Evolutionary conservation across 345 rosid species (phyloP).

Genomic region (Salix arbutifolia): DNA sequence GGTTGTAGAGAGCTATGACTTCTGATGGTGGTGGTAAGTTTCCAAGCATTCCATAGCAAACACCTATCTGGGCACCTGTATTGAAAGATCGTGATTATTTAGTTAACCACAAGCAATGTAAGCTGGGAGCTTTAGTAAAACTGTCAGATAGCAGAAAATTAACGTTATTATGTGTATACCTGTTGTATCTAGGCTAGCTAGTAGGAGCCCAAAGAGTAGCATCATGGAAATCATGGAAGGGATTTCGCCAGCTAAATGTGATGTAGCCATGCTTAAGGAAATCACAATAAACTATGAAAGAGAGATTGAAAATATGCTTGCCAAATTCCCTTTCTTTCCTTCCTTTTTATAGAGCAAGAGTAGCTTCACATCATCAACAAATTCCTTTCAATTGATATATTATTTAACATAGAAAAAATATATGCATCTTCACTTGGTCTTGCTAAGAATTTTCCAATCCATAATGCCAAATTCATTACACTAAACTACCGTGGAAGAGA

Average conservation of each 20-base stretch:
- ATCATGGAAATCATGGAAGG: not conserved
- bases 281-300: not conserved
- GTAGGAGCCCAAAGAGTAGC: constrained; percentile 10
- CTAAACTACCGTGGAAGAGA: not conserved
- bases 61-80: constrained; percentile 20
- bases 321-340: not conserved
- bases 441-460: no score
- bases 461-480: not conserved
- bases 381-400: no score
- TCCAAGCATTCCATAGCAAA: constrained; percentile 28
- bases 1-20: constrained; percentile 44
- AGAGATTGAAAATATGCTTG: not conserved
- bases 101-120: not conserved
- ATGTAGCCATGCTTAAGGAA: not conserved
- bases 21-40: constrained; percentile 45
- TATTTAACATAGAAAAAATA: no score
- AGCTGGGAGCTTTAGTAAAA: not conserved
- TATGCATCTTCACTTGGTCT: no score
- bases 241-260: not conserved
- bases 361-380: no score
- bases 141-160: not conserved
- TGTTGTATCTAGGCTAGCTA: constrained; percentile 13
- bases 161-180: not conserved
- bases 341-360: not conserved
- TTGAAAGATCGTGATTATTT: not conserved